A percentile compares a stretch with the other conserved stretches of the same genome.
Conservation (phyloP, 1,284 basidiomycete species). For the Trichosporon sp. region DNA sequence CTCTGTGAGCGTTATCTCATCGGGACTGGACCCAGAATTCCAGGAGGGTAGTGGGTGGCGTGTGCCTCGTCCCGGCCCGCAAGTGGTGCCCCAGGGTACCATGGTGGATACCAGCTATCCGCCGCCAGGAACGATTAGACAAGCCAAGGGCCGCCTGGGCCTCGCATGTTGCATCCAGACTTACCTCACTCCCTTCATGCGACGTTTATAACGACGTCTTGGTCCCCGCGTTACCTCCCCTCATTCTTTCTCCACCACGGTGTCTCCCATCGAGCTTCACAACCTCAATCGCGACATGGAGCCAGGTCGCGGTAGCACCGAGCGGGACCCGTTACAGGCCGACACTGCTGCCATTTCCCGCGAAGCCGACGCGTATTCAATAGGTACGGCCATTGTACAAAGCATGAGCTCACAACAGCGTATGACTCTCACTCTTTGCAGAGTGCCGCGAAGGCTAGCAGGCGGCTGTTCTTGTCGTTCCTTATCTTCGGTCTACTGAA, state of each 20-base stretch:
- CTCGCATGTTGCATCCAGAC: background rate
- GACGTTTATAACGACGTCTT: background rate
- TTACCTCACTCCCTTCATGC: background rate
- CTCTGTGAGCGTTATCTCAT: background rate
- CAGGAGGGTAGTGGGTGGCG: background rate
- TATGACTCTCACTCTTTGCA: background rate
- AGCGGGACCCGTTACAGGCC: background rate
- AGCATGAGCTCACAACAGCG: constrained; percentile 3
- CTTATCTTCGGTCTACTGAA: constrained; percentile 47
- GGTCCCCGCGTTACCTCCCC: background rate
- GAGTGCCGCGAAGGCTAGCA: background rate
- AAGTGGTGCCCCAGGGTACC: background rate
- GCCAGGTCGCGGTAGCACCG: background rate
- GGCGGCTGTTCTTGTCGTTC: constrained; percentile 39
- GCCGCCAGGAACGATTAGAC: background rate
- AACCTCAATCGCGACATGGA: background rate
- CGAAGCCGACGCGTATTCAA: background rate
- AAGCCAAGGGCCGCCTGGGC: background rate
- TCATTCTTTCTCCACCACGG: background rate
- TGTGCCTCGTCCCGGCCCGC: background rate
- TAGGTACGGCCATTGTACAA: constrained; percentile 1
- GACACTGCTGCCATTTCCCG: background rate
- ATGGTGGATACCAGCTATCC: background rate
- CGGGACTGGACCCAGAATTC: background rate
- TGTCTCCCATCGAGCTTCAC: constrained; percentile 13